phyloP scores from a whole-genome alignment of 2,329 filamentous ascomycete species.

The Botrytis fabae region DNA sequence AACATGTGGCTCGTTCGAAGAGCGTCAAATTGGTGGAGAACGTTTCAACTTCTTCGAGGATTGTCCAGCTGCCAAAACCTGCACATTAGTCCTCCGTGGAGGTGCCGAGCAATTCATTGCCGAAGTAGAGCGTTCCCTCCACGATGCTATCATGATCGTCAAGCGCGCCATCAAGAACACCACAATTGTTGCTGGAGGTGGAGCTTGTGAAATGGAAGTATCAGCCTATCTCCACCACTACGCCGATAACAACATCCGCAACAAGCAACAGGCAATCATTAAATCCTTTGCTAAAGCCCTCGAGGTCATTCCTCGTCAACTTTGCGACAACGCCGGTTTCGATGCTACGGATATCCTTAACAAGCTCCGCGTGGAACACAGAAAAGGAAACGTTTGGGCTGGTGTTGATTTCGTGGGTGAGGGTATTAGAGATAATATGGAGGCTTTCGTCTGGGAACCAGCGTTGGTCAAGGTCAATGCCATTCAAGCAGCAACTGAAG shows the following conservation, averaged over 20 bases:
- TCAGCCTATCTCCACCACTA: slow-evolving; percentile 90
- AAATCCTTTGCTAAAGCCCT: slow-evolving; percentile 97
- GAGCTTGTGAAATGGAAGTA: slow-evolving; percentile 94
- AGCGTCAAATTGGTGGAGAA: slow-evolving; percentile 95
- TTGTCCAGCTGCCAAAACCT: slow-evolving; percentile 93
- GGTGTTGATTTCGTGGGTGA: slow-evolving; percentile 94
- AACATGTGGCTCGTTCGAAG: slow-evolving; percentile 86
- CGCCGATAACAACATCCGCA: slow-evolving; percentile 85
- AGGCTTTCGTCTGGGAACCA: slow-evolving; percentile 96
- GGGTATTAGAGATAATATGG: slow-evolving; percentile 91
- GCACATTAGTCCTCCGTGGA: slow-evolving; percentile 90
- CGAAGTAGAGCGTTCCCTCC: slow-evolving; percentile 93
- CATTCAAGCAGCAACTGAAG: slow-evolving; percentile 92
- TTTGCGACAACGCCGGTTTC: slow-evolving; percentile 98
- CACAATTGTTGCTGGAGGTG: slow-evolving; percentile 91
- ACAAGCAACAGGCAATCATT: slow-evolving; percentile 97
- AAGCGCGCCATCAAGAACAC: slow-evolving; percentile 96
- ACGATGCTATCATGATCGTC: slow-evolving; percentile 99
- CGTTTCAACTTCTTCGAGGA: slow-evolving; percentile 98
- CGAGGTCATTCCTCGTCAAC: slow-evolving; percentile 92
- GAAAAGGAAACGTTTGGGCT: slow-evolving; percentile 89
- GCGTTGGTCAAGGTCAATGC: slow-evolving; percentile 96
- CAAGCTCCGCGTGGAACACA: slow-evolving; percentile 91
- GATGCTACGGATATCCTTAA: slow-evolving; percentile 98
- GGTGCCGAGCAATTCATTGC: slow-evolving; percentile 99